Evolutionary conservation across 2,329 filamentous ascomycete species (phyloP).

Genomic region (Ophiostoma populinum): DNA sequence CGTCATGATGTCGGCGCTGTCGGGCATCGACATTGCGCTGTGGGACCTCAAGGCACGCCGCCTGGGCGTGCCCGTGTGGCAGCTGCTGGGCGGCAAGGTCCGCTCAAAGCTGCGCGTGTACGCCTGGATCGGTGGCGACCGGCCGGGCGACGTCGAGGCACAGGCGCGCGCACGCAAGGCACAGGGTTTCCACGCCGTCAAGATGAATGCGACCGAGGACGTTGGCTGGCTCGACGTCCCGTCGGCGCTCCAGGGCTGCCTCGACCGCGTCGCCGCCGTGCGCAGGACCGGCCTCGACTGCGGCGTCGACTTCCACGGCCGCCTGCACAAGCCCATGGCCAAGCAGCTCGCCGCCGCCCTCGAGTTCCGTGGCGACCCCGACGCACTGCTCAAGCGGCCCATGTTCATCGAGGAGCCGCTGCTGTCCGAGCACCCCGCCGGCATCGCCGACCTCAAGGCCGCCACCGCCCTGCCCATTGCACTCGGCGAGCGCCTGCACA

Average conservation of each 20-base stretch:
- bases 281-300: constrained; percentile 47
- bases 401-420: constrained; percentile 53
- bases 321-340: constrained; percentile 52
- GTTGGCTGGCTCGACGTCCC: constrained; percentile 51
- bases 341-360: constrained; percentile 47
- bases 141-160: constrained; percentile 41
- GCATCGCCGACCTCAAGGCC: constrained; percentile 37
- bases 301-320: constrained; percentile 52
- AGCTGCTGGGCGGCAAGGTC: constrained; percentile 49
- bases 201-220: constrained; percentile 57
- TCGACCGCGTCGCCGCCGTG: constrained; percentile 44
- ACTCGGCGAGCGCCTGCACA: constrained; percentile 46
- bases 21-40: constrained; percentile 52
- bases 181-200: constrained; percentile 41
- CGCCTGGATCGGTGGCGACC: constrained; percentile 52
- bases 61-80: constrained; percentile 38
- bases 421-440: constrained; percentile 42
- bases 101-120: constrained; percentile 47
- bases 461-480: constrained; percentile 43
- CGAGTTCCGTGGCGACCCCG: constrained; percentile 21
- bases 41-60: constrained; percentile 44
- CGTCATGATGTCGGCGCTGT: constrained; percentile 55
- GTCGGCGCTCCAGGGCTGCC: constrained; percentile 33
- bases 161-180: constrained; percentile 34
- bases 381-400: constrained; percentile 28